phyloP scores from a whole-genome alignment of 179 eudicot genomes.

The Beta lomatogona region DNA sequence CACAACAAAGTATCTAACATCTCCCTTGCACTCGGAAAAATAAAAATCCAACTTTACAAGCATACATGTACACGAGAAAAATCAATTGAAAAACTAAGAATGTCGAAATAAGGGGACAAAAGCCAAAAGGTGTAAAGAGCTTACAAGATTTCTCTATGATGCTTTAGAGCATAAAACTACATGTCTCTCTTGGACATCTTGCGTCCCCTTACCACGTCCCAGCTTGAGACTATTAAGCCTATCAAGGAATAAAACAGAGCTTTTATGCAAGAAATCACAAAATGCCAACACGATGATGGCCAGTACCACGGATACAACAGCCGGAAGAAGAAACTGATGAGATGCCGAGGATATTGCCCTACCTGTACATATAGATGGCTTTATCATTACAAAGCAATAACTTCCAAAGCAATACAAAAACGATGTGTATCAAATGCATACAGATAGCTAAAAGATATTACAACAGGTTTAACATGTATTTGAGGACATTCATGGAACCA shows the following conservation, averaged over 20 bases:
- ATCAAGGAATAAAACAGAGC: conserved; percentile 64
- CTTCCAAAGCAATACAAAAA: neutral
- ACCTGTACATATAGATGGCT: conserved; percentile 47
- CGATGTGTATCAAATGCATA: neutral
- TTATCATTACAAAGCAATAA: neutral
- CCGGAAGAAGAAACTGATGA: conserved; percentile 89
- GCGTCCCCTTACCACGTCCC: conserved; percentile 56
- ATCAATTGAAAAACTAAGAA: neutral
- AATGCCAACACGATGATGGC: conserved; percentile 99
- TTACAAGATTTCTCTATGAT: neutral
- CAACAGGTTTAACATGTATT: neutral
- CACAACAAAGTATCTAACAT: neutral
- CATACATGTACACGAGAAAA: neutral
- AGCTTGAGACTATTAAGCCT: conserved; percentile 57
- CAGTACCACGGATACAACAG: conserved; percentile 96
- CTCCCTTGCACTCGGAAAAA: neutral
- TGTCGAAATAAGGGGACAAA: neutral
- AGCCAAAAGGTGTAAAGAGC: neutral
- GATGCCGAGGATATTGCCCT: conserved; percentile 91
- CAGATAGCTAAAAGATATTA: neutral
- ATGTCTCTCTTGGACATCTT: conserved; percentile 37
- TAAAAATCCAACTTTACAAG: conserved; percentile 8
- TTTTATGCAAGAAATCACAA: conserved; percentile 61
- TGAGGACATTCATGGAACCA: neutral
- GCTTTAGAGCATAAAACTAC: neutral